phyloP scores from a whole-genome alignment of 345 rosid species.

The Lenwebbia sp. region DNA sequence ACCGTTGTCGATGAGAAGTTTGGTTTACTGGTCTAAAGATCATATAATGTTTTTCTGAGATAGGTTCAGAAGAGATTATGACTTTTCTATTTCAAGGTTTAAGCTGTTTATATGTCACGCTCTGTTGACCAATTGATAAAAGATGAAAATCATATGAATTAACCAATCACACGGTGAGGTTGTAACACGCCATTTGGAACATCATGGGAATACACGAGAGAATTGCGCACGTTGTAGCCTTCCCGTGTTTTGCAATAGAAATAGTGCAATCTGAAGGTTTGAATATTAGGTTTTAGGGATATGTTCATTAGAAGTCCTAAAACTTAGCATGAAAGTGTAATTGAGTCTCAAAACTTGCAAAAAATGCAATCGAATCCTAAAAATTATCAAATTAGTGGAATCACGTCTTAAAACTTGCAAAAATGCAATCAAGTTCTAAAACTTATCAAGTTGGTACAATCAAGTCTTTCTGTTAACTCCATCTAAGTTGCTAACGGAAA shows the following conservation, averaged over 20 bases:
- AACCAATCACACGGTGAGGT: not conserved
- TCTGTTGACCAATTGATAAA: not conserved
- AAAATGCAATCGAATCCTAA: too few species aligned
- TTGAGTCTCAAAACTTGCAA: too few species aligned
- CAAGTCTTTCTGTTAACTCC: too few species aligned
- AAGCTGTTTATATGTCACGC: not conserved
- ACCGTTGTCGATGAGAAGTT: not conserved
- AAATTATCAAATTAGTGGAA: too few species aligned
- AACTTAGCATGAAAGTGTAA: too few species aligned
- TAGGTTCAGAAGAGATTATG: not conserved
- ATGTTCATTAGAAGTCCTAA: too few species aligned
- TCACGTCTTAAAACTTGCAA: too few species aligned
- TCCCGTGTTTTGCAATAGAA: not conserved
- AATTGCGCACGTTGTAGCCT: not conserved
- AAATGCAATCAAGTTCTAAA: too few species aligned
- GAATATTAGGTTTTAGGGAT: not conserved
- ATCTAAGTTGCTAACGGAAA: too few species aligned
- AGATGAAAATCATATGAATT: not conserved
- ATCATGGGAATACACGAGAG: not conserved
- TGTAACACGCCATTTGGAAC: not conserved
- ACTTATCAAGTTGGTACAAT: too few species aligned
- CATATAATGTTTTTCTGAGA: accelerated
- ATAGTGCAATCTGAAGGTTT: not conserved
- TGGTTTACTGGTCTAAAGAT: not conserved
- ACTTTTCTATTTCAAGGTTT: not conserved